Conservation (phyloP, 306 rosid species). For the Glycine soja region DNA sequence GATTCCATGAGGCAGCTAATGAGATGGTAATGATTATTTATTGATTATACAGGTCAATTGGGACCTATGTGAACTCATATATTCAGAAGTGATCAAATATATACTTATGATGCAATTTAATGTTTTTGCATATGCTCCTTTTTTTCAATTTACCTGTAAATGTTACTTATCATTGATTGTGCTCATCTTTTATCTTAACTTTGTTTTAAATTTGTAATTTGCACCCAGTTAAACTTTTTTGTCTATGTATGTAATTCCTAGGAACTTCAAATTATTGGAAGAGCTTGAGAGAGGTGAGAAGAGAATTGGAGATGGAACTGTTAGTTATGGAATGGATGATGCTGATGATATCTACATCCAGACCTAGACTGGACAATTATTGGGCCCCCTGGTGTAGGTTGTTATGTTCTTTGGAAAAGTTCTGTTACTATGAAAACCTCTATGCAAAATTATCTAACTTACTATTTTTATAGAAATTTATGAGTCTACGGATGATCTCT, state of each 20-base stretch:
- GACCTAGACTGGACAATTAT: slow-evolving; percentile 95
- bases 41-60: slow-evolving; percentile 9
- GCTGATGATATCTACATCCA: slow-evolving; percentile 95
- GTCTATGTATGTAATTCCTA: slow-evolving; percentile 71
- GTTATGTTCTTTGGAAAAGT: slow-evolving; percentile 27
- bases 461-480: slow-evolving; percentile 11
- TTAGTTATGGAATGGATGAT: slow-evolving; percentile 99
- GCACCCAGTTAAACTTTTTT: slow-evolving; percentile 17
- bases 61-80: neutral
- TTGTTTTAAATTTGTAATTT: slow-evolving; percentile 1
- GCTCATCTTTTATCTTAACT: slow-evolving; percentile 16
- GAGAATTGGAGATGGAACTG: slow-evolving; percentile 99
- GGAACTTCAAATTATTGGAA: slow-evolving; percentile 93
- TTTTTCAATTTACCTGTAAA: slow-evolving; percentile 1
- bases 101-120: slow-evolving; percentile 8
- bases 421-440: slow-evolving; percentile 28
- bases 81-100: slow-evolving; percentile 7
- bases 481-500: neutral
- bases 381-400: slow-evolving; percentile 89
- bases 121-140: slow-evolving; percentile 1
- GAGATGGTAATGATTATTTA: neutral
- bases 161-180: slow-evolving; percentile 6
- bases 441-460: slow-evolving; percentile 26
- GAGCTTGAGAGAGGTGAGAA: slow-evolving; percentile 99
- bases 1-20: slow-evolving; percentile 2